Conservation (phyloP, 2,329 filamentous ascomycete species). For the Cercospora brassicicola region DNA sequence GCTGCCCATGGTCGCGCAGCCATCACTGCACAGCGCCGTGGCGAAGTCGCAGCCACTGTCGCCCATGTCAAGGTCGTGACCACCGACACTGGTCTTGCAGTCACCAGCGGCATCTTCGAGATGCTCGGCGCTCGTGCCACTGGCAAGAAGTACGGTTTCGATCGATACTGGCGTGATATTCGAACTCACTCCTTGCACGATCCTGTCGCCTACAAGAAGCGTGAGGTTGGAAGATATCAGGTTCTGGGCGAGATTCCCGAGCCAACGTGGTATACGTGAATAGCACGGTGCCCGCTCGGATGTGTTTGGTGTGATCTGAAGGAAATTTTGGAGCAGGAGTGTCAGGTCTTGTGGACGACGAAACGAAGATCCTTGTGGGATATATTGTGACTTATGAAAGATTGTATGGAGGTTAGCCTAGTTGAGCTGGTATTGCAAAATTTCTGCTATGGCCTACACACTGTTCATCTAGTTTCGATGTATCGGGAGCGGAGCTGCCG, state of each 20-base stretch:
- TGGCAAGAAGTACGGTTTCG: conserved; percentile 59
- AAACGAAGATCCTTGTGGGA: not conserved
- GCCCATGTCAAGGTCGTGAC: conserved; percentile 63
- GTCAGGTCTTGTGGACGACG: not conserved
- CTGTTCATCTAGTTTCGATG: too few relatives aligned
- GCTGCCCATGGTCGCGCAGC: conserved; percentile 36
- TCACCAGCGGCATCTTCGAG: conserved; percentile 64
- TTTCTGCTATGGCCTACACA: too few relatives aligned
- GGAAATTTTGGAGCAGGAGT: conserved; percentile 6
- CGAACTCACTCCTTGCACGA: conserved; percentile 66
- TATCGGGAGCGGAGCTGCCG: too few relatives aligned
- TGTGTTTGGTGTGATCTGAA: conserved; percentile 12
- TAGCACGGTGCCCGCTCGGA: conserved; percentile 9
- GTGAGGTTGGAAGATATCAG: conserved; percentile 60
- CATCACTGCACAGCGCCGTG: conserved; percentile 56
- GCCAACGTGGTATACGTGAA: conserved; percentile 22
- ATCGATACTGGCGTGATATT: conserved; percentile 67
- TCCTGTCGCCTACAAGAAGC: conserved; percentile 66
- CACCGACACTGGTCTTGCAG: conserved; percentile 59
- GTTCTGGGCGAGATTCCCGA: conserved; percentile 46
- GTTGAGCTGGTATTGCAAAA: not conserved
- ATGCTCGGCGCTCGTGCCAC: conserved; percentile 62
- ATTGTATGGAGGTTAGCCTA: not conserved
- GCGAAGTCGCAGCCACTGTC: conserved; percentile 63
- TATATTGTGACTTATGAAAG: not conserved